phyloP scores from a whole-genome alignment of 1,284 basidiomycete genomes.

The Tremellales sp. region DNA sequence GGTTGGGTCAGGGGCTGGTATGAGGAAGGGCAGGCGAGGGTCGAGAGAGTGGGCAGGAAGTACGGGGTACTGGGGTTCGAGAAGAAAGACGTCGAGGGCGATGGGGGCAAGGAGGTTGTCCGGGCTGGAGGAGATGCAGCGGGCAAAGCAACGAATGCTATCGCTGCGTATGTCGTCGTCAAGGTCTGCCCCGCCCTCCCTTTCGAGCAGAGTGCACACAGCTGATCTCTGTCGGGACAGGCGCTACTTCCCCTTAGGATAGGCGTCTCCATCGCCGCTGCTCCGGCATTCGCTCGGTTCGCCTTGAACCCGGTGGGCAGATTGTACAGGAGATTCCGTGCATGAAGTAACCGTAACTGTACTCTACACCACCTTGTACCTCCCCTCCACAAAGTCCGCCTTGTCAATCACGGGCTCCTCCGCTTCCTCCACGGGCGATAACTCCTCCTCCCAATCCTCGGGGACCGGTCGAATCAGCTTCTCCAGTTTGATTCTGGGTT shows the following conservation, averaged over 20 bases:
- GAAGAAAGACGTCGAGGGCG: slow-evolving; percentile 47
- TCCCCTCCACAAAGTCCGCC: neutral
- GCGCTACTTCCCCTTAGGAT: slow-evolving; percentile 72
- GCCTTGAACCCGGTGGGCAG: slow-evolving; percentile 59
- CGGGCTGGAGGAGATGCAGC: slow-evolving; percentile 17
- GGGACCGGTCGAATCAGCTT: slow-evolving; percentile 5
- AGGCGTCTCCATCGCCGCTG: slow-evolving; percentile 66
- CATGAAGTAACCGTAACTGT: neutral
- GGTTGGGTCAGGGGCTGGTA: slow-evolving; percentile 63
- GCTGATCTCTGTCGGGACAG: slow-evolving; percentile 48
- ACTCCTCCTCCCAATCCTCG: slow-evolving; percentile 5
- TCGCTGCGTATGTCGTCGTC: slow-evolving; percentile 76
- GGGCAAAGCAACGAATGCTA: slow-evolving; percentile 51
- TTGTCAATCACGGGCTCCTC: neutral
- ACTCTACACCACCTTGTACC: neutral
- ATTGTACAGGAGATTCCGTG: slow-evolving; percentile 1
- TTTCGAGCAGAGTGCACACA: neutral
- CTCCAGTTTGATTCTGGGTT: slow-evolving; percentile 3
- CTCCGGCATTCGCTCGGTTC: slow-evolving; percentile 68
- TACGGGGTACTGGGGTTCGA: slow-evolving; percentile 80
- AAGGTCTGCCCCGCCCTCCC: slow-evolving; percentile 56
- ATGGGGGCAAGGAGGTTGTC: neutral
- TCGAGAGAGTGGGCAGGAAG: slow-evolving; percentile 64
- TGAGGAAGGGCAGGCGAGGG: slow-evolving; percentile 67
- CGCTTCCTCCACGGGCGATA: neutral